A percentile compares a stretch with the other conserved stretches of the same genome.
phyloP scores from a whole-genome alignment of 2,329 filamentous ascomycete species.

The Phaeosphaeria sp. region DNA sequence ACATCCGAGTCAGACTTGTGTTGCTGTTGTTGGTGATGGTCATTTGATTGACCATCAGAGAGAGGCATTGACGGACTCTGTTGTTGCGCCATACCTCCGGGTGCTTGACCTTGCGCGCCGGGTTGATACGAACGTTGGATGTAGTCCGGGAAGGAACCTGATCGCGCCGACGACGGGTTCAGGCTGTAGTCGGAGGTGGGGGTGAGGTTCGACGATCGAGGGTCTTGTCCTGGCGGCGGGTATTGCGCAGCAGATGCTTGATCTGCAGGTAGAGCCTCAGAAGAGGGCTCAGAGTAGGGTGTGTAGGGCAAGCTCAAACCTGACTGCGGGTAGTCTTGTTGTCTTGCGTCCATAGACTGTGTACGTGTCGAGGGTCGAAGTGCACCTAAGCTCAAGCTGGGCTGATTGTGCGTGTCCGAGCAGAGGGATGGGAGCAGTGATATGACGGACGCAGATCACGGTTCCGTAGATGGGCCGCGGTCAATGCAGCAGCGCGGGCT shows the following conservation, averaged over 20 bases:
- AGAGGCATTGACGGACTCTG: constrained; percentile 96
- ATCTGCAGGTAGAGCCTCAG: constrained; percentile 88
- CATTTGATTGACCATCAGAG: constrained; percentile 76
- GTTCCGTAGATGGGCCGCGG: constrained; percentile 48
- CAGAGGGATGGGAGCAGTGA: constrained; percentile 56
- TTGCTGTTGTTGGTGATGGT: constrained; percentile 71
- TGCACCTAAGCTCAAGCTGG: constrained; percentile 49
- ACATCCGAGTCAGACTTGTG: constrained; percentile 94
- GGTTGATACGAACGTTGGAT: constrained; percentile 82
- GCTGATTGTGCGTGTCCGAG: constrained; percentile 47
- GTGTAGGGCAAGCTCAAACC: constrained; percentile 63
- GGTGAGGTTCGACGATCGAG: constrained; percentile 76
- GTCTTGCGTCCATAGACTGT: constrained; percentile 63
- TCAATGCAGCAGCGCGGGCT: constrained; percentile 37
- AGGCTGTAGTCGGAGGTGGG: constrained; percentile 89
- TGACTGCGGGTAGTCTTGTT: constrained; percentile 61
- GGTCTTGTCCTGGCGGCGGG: constrained; percentile 77
- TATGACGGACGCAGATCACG: constrained; percentile 53
- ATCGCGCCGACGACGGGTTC: constrained; percentile 77
- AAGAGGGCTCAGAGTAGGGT: constrained; percentile 67
- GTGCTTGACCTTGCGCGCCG: constrained; percentile 74
- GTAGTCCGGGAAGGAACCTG: constrained; percentile 86
- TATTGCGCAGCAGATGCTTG: constrained; percentile 93
- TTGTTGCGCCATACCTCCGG: constrained; percentile 97
- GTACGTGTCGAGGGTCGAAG: constrained; percentile 38